Evolutionary conservation across 495 filamentous ascomycete species (phyloP).

Genomic region (Neurospora terricola): DNA sequence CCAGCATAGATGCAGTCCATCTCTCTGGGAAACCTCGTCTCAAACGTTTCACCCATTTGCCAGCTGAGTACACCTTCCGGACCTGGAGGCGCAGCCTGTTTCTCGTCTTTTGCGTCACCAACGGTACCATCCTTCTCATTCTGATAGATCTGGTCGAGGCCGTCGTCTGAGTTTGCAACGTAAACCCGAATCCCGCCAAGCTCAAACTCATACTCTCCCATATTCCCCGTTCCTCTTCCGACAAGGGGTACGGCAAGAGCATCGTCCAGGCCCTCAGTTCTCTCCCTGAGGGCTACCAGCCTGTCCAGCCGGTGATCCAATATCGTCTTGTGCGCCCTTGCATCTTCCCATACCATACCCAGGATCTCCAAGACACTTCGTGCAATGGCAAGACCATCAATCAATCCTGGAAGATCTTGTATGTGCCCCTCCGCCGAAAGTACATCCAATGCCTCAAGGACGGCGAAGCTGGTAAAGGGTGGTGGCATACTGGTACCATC

Average conservation of each 20-base stretch:
- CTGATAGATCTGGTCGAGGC: not conserved
- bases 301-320: slow-evolving; percentile 16
- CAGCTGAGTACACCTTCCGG: slow-evolving; percentile 4
- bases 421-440: slow-evolving; percentile 16
- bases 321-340: slow-evolving; percentile 9
- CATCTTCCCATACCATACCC: slow-evolving; percentile 14
- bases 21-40: slow-evolving; percentile 14
- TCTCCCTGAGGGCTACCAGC: slow-evolving; percentile 11
- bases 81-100: not conserved
- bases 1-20: slow-evolving; percentile 20
- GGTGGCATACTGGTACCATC: slow-evolving; percentile 8
- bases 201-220: not conserved
- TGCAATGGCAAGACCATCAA: slow-evolving; percentile 13
- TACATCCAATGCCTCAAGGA: slow-evolving; percentile 20
- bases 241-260: not conserved
- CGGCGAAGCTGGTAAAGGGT: slow-evolving; percentile 12
- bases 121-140: not conserved
- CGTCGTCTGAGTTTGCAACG: not conserved
- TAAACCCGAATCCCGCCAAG: slow-evolving; percentile 9
- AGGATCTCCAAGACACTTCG: slow-evolving; percentile 13
- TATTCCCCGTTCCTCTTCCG: not conserved
- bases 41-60: slow-evolving; percentile 16
- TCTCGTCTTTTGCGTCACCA: not conserved
- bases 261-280: not conserved
- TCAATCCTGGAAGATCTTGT: slow-evolving; percentile 9